Evolutionary conservation across 768 basidiomycete species (phyloP), one percentile per base, ranked within the genome.

Genomic region (Boletellus ananiceps): DNA sequence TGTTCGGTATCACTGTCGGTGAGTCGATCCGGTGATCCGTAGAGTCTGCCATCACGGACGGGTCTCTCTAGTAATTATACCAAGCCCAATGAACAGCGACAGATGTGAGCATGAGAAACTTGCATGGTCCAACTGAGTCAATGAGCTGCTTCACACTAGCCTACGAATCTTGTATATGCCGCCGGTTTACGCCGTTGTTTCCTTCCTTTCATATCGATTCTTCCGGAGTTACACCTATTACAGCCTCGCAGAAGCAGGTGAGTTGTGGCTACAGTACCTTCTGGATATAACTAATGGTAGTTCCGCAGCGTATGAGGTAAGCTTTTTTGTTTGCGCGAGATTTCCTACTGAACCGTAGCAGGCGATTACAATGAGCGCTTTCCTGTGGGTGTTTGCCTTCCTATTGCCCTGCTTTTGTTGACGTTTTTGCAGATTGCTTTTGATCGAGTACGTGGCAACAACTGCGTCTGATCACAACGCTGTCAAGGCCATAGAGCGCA

Each of bases 131-230:
- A 35, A 44, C 39, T 12, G 11, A 27, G 37, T 32, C 43, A 32
- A 48, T 35, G 21, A 42, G 35, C 16, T 31, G 8, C n/a, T 35
- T 34, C 14, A 29, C 43, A 23, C 12, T 60, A 88, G 86, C 50
- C 58, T 90, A n/a, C 82, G 89, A 50, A 81, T 92, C 40, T 61
- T 92, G 54, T 89, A 88, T 58, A 88, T 93, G 88, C 89, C 90
- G 2, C 79, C 82, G 1, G 74, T 92, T 37, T 92, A 87, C 64
- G 84, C 84, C 23, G 70, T 92, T 54, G 80, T 93, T 42, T 89
- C 88, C 1, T 94, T 93, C 71, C 79, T 88, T 57, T 88, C 87
- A 23, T 94, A 89, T 59, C 81, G 91, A 1, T 93, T 71, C 70
- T 93, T 88, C 72, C 79, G 88, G 34, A 71, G 78, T 49, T 93